Base-by-base conservation (phyloP, 768 basidiomycete species). In the Kwoniella botswanensis region DNA sequence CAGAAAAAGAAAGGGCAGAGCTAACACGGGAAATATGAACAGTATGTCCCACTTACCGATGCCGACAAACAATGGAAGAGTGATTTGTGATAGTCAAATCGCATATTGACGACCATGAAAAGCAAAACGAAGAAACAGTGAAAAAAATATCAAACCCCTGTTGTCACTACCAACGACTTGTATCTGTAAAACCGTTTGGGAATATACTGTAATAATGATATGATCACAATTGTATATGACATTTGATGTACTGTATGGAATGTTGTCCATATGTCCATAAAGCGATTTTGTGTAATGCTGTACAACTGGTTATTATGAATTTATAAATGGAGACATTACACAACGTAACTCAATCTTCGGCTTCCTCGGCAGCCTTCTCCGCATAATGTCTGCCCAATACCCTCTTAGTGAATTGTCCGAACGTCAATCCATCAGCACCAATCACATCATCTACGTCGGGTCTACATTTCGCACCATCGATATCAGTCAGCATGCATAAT, bases 331-430 rank as follows among this genome's bases (percentile, higher is more conserved):
- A 26, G 26, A 26, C 26, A 26, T 26, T 26, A 26, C 26, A 26
- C 26, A 3, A 26, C 26, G 26, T 3, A 26, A 26, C 26, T 26
- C 63, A 71, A 24, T 71, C 67, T 41, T 70, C 67, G 3, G 72
- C 72, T 50, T 73, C 72, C 13, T 12, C 10, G 0, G 35, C 64
- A 26, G 68, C 42, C 29, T 62, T 52, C 44, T 69, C 68, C 2
- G 71, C 62, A 69, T 89, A 89, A 81, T 91, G 90, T 75, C 87
- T 83, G 60, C 85, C 85, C 68, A 98, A 90, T 22, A 97, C 88
- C 67, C 89, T 86, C 82, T 92, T 92, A 77, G 92, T 93, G 83
- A 98, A 98, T 68, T 90, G 87, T 1, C 96, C 96, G 77, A 96
- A 99, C 15, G 92, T 93, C 79, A 90, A 88, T 3, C 85, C 84